A percentile compares a stretch with the other conserved stretches of the same genome.
Conservation (phyloP, 306 rosid genomes). For the Vigna radiata region DNA sequence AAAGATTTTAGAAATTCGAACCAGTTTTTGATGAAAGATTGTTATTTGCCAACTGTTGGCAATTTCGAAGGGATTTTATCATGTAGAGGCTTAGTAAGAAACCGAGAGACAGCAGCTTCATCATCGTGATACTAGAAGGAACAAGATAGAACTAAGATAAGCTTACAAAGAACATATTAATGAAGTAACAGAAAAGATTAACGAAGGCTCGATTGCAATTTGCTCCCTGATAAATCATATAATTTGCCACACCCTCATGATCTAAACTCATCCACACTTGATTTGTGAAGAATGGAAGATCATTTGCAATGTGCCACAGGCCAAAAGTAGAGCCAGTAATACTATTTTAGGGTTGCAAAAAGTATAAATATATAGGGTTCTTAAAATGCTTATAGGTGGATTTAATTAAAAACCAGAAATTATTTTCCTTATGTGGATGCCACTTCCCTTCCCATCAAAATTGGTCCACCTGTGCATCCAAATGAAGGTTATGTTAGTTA, state of each 20-base stretch:
- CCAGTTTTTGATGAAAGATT: not conserved
- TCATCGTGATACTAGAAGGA: slow-evolving; percentile 11
- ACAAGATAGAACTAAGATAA: not conserved
- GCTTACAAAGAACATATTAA: not conserved
- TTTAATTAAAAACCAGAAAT: not conserved
- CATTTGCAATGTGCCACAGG: slow-evolving; percentile 18
- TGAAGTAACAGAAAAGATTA: not conserved
- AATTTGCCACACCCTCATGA: not conserved
- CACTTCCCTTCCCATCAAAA: not conserved
- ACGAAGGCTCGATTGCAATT: not conserved
- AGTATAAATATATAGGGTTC: not conserved
- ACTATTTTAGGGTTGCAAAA: not conserved
- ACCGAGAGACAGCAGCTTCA: not conserved
- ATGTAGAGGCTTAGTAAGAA: not conserved
- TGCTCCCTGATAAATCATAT: not conserved
- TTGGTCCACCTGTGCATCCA: not conserved
- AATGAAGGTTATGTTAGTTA: slow-evolving; percentile 7
- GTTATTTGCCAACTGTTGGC: not conserved
- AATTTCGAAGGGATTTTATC: not conserved
- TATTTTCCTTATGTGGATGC: not conserved
- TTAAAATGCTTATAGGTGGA: not conserved
- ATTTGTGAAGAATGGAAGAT: not conserved
- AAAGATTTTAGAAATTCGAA: not conserved
- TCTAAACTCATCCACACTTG: not conserved
- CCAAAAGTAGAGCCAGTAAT: slow-evolving; percentile 2